phyloP scores from a whole-genome alignment of 2,329 filamentous ascomycete species.

The Fusarium metavorans region DNA sequence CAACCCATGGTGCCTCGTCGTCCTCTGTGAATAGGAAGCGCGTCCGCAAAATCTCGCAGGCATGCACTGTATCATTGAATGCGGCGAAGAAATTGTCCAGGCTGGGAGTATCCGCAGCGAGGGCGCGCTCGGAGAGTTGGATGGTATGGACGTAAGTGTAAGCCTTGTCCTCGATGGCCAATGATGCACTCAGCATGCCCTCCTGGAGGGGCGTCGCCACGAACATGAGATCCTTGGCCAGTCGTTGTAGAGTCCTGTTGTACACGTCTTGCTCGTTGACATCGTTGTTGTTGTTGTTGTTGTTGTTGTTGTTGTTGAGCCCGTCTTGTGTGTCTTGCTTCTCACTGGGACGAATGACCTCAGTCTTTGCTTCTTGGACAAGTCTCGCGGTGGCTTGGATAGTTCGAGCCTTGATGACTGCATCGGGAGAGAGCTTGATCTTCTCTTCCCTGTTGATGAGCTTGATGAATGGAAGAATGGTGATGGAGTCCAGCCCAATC shows the following conservation, averaged over 20 bases:
- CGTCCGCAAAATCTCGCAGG: slow-evolving; percentile 19
- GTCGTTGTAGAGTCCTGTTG: not conserved
- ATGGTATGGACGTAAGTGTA: slow-evolving; percentile 20
- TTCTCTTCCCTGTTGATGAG: slow-evolving; percentile 12
- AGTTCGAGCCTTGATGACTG: slow-evolving; percentile 18
- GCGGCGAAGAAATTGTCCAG: slow-evolving; percentile 17
- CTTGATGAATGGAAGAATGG: slow-evolving; percentile 21
- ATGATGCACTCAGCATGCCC: slow-evolving; percentile 26
- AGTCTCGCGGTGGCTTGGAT: slow-evolving; percentile 2
- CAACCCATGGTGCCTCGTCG: slow-evolving; percentile 20
- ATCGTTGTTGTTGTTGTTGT: not conserved
- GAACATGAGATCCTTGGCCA: slow-evolving; percentile 20
- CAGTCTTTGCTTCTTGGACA: not conserved
- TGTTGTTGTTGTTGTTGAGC: not conserved
- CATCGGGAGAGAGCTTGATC: slow-evolving; percentile 7
- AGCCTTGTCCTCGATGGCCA: slow-evolving; percentile 10
- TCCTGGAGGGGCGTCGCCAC: slow-evolving; percentile 22
- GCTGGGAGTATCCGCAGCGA: not conserved
- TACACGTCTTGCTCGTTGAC: not conserved
- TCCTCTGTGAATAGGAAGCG: slow-evolving; percentile 21
- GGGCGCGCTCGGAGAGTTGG: slow-evolving; percentile 7
- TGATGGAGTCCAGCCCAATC: slow-evolving; percentile 20
- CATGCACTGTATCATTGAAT: slow-evolving; percentile 5
- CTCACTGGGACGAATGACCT: not conserved
- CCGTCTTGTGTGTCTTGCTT: not conserved